Evolutionary conservation across 2,329 filamentous ascomycete genomes (phyloP), one percentile per base, ranked within the genome.

Genomic region (Verticillium longisporum): DNA sequence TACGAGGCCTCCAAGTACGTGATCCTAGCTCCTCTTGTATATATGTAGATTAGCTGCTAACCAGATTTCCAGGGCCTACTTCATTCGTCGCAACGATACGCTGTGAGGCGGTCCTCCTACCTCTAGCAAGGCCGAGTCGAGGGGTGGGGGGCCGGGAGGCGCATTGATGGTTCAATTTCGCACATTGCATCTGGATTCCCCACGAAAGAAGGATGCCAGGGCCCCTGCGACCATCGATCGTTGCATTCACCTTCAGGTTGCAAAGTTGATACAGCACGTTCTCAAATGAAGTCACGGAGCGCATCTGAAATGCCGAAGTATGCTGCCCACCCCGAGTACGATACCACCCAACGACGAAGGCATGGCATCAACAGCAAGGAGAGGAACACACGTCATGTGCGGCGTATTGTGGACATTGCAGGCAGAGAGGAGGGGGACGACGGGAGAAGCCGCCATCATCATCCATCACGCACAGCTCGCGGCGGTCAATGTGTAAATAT

Each of bases 1-100:
- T 88, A 88, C 68, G 86, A 88, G 69, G 86, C 86, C 65, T 88
- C 84, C 68, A 88, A 88, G 86, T 88, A 75, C 70, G 84, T 77
- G 26, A 57, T 36, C n/a, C 26, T 32, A 33, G 37, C 15, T 7
- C 36, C 18, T 26, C 7, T 31, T 50, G 21, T 26, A 4, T 26
- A 6, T 38, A 1, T 21, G 15, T 13, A 31, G 11, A 14, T 38
- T 31, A 56, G 56, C 38, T 1, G 14, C 62, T 67, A 54, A 64
- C 13, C 9, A n/a, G 2, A 10, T n/a, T 50, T 18, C n/a, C 34
- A 86, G 83, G 75, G 81, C 84, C 34, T 87, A 86, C 71, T 86
- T 86, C 63, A 86, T 87, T 66, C 79, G 77, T 65, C 77, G 78
- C 63, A 85, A 85, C 64, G 75, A 81, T 61, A 64, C 68, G 6